Conservation (phyloP, 1,284 basidiomycete genomes). For the Cryptococcus sp. region DNA sequence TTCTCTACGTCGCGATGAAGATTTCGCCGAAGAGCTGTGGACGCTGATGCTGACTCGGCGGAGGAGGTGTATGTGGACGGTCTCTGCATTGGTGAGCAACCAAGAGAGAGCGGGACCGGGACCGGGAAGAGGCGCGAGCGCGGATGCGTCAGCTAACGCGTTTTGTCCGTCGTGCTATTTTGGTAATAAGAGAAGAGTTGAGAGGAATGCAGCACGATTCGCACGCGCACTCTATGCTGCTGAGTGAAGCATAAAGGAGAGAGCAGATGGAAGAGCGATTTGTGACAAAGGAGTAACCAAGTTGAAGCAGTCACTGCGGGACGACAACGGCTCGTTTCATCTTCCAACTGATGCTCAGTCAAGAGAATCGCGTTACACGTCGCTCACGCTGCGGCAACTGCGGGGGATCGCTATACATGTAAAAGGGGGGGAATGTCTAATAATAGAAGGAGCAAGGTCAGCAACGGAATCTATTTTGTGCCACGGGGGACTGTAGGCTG, state of each 20-base stretch:
- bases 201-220: not conserved
- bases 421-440: no score
- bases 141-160: not conserved
- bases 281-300: slow-evolving; percentile 3
- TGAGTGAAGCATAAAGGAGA: slow-evolving; percentile 1
- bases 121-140: not conserved
- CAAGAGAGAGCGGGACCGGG: not conserved
- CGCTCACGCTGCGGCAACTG: no score
- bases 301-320: not conserved
- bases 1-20: slow-evolving; percentile 5
- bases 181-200: not conserved
- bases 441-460: not conserved
- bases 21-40: slow-evolving; percentile 19
- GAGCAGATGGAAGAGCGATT: not conserved
- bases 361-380: no score
- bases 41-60: slow-evolving; percentile 14
- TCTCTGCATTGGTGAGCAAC: slow-evolving; percentile 22
- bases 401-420: no score
- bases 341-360: not conserved
- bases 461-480: slow-evolving; percentile 1
- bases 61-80: slow-evolving; percentile 16
- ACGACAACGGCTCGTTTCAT: not conserved
- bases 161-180: not conserved
- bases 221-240: not conserved
- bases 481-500: not conserved